A percentile compares a stretch with the other conserved stretches of the same genome.
Conservation (phyloP, 805 yeast species). For the Pichia eremophila region DNA sequence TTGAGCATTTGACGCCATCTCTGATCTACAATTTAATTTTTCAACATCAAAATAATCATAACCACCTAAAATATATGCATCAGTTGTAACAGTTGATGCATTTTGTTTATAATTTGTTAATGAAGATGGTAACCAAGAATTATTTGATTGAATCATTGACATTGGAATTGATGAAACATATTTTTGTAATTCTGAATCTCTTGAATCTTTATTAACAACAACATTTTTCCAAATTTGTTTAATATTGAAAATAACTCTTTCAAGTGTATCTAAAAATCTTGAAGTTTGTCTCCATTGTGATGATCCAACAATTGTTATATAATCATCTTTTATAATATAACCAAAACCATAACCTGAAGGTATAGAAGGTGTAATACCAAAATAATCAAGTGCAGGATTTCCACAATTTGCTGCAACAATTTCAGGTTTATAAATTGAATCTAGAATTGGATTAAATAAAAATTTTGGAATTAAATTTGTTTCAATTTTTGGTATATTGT, state of each 20-base stretch:
- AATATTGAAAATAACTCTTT: slow-evolving; percentile 40
- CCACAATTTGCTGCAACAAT: slow-evolving; percentile 46
- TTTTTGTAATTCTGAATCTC: slow-evolving; percentile 18
- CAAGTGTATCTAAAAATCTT: slow-evolving; percentile 44
- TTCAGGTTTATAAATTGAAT: slow-evolving; percentile 28
- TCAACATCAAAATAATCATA: slow-evolving; percentile 55
- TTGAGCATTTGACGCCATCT: slow-evolving; percentile 18
- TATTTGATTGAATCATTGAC: slow-evolving; percentile 24
- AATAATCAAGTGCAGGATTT: slow-evolving; percentile 46
- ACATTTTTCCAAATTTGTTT: slow-evolving; percentile 27
- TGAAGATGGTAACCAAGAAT: slow-evolving; percentile 11
- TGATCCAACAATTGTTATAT: slow-evolving; percentile 40
- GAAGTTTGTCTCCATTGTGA: slow-evolving; percentile 54
- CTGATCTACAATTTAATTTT: slow-evolving; percentile 40
- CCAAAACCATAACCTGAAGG: slow-evolving; percentile 54
- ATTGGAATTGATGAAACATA: slow-evolving; percentile 26
- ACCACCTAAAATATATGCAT: slow-evolving; percentile 41
- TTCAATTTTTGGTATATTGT: slow-evolving; percentile 28
- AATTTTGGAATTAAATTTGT: slow-evolving; percentile 30
- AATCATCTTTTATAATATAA: slow-evolving; percentile 43
- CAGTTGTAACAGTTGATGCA: slow-evolving; percentile 2
- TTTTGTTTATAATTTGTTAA: neutral
- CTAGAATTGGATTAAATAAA: slow-evolving; percentile 34
- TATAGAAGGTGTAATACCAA: slow-evolving; percentile 53
- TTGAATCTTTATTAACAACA: slow-evolving; percentile 7